phyloP scores from a whole-genome alignment of 768 basidiomycete species.

The Pleurotus ostreatus region DNA sequence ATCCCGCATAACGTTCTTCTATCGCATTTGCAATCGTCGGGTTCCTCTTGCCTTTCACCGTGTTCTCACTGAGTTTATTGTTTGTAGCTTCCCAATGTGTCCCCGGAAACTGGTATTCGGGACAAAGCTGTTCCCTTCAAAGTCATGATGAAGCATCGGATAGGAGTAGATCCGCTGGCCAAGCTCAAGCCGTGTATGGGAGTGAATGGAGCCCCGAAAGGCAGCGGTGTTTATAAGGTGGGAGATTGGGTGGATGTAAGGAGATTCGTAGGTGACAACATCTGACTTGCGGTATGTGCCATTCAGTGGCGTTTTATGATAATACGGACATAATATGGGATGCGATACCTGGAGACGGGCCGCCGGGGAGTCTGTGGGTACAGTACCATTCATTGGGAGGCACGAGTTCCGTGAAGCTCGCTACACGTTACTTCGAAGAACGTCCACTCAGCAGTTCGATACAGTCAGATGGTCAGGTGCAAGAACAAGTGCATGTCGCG shows the following conservation, averaged over 20 bases:
- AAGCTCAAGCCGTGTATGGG: constrained; percentile 62
- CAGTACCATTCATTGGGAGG: no score
- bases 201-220: constrained; percentile 54
- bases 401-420: no score
- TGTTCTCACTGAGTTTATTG: not conserved
- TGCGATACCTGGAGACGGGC: no score
- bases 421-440: no score
- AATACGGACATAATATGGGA: no score
- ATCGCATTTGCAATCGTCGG: not conserved
- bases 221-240: constrained; percentile 49
- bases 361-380: no score
- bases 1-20: not conserved
- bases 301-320: no score
- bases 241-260: constrained; percentile 57
- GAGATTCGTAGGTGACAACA: constrained; percentile 18
- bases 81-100: constrained; percentile 68
- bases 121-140: constrained; percentile 77
- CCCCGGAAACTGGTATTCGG: constrained; percentile 56
- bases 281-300: no score
- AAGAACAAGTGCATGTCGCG: no score
- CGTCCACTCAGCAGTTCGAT: no score
- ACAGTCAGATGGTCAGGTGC: no score
- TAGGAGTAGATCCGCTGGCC: constrained; percentile 45
- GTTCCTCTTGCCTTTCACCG: no score
- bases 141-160: constrained; percentile 69